Evolutionary conservation across 768 basidiomycete species (phyloP), one percentile per base, ranked within the genome.

Genomic region (Mycena alexandri): DNA sequence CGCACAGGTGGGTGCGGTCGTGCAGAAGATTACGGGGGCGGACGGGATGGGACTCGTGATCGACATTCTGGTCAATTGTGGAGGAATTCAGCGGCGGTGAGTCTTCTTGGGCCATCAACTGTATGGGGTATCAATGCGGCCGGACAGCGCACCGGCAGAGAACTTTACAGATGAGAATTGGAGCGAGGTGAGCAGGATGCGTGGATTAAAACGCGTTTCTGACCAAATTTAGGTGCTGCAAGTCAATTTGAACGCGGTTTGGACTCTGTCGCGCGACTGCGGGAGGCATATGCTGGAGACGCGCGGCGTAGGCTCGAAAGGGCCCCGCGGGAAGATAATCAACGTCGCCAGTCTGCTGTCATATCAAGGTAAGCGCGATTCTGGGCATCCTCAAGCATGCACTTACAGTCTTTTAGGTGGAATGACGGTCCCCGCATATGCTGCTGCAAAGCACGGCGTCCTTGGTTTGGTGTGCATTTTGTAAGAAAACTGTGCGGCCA

Each of bases 21-120:
- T 72, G 46, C 65, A 72, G 41, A 67, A 46, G 43, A 56, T 72
- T 34, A 72, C 72, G n/a, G 70, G 47, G 19, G 57, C 34, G n/a
- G 66, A 62, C 17, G 65, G 56, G 19, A n/a, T 68, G 43, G 71
- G 64, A 22, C 57, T 72, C 1, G 71, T 69, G 24, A 73, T 87
- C 34, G 80, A 87, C 65, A 83, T 86, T 63, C 79, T 87, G 25
- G 80, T 87, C 33, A 86, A 87, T 72, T 86, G 84, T 70, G 83
- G 81, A 33, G 81, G 81, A 36, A 83, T 81, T 51, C 79, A 80
- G 64, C 70, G 80, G 1, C 65, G 70, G 71, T 72, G 24, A 38
- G 76, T 55, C 64, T 11, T 54, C n/a, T n/a, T 6, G 3, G 1
- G 22, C 29, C 14, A 5, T 25, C 25, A 2, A 34, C 11, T 10